Evolutionary conservation across 1,284 basidiomycete genomes (phyloP).

Genomic region (Veloboletus limbatus): DNA sequence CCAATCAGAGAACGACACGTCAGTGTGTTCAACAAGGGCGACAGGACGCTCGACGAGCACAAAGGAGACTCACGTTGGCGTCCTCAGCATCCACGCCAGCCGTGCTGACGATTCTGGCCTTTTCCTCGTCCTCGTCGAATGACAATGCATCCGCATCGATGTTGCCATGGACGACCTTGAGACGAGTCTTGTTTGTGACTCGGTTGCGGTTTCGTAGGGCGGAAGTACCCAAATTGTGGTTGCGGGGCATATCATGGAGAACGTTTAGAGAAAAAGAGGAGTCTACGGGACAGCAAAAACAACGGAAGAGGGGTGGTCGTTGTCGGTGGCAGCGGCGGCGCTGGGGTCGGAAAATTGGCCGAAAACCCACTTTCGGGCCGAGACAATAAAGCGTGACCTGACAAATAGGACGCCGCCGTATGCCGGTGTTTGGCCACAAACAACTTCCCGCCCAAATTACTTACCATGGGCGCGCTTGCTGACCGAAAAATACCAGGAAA

Average conservation of each 20-base stretch:
- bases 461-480: slow-evolving; percentile 19
- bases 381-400: slow-evolving; percentile 35
- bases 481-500: slow-evolving; percentile 7
- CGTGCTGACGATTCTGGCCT: slow-evolving; percentile 59
- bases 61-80: slow-evolving; percentile 70
- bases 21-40: slow-evolving; percentile 43
- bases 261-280: slow-evolving; percentile 23
- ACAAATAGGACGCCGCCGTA: slow-evolving; percentile 31
- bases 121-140: slow-evolving; percentile 80
- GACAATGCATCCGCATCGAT: slow-evolving; percentile 81
- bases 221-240: slow-evolving; percentile 66
- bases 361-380: slow-evolving; percentile 39
- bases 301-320: slow-evolving; percentile 26
- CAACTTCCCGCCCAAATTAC: slow-evolving; percentile 22
- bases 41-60: slow-evolving; percentile 34
- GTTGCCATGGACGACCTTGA: slow-evolving; percentile 76
- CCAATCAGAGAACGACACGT: slow-evolving; percentile 51
- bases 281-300: slow-evolving; percentile 13
- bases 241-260: slow-evolving; percentile 80
- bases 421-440: slow-evolving; percentile 36
- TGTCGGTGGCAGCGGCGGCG: slow-evolving; percentile 39
- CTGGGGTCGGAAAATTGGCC: slow-evolving; percentile 39
- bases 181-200: slow-evolving; percentile 88
- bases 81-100: slow-evolving; percentile 84
- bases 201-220: slow-evolving; percentile 80